Base-by-base conservation (phyloP, 768 basidiomycete genomes). In the Dacryopinax primogenitus region DNA sequence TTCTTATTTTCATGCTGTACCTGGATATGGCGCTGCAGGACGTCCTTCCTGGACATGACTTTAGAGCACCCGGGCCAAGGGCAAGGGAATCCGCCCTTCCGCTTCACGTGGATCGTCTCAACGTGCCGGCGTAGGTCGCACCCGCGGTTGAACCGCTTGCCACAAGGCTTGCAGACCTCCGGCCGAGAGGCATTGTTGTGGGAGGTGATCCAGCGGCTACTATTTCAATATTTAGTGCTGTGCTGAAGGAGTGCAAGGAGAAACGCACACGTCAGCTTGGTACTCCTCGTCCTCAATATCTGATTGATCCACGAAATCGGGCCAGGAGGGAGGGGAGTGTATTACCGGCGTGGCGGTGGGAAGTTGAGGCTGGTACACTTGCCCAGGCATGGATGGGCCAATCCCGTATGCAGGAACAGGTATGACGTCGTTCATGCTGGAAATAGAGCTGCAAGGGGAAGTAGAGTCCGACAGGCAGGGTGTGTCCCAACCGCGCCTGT, bases 41-140 rank as follows among this genome's bases (percentile, higher is more conserved):
- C 51, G 51, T 58, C 51, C 30, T 58, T 58, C 51, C 51, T 58
- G 51, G 26, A 28, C 51, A 58, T 13, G 51, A 58, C 26, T 9
- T 30, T 26, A 13, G 51, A 28, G 51, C 51, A 58, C 4, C 51
- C 51, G 26, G 51, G 51, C 51, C 51, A 30, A 6, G 51, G 3
- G 51, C 51, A 58, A 30, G 51, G 51, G 51, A 58, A 58, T 23
- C 51, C 26, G 11, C 51, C 13, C 18, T 13, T 6, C 13, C 51
- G 51, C 51, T 58, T 58, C 4, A 58, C 51, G 26, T 58, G 51
- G 51, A 58, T 13, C 51, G 51, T 58, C 51, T 26, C 51, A 13
- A 58, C 51, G 18, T 58, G 51, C 51, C 51, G 11, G 51, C 51
- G 51, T 3, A 58, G 18, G 51, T 58, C 51, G 30, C 51, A 58